Evolutionary conservation across 257 asterid species (phyloP).

Genomic region (Gentiana straminea): DNA sequence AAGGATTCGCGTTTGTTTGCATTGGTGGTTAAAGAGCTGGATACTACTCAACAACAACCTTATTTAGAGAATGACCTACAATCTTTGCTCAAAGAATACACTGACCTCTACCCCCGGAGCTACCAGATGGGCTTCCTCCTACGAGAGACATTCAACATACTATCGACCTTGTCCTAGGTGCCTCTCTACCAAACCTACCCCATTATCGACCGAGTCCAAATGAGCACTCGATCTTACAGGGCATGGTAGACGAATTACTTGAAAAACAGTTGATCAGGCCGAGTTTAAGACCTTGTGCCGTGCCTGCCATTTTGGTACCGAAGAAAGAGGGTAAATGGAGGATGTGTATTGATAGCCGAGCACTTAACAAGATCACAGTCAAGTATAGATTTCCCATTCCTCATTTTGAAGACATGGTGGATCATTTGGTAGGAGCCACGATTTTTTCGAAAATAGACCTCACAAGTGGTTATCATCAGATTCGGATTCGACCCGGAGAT

Average conservation of each 20-base stretch:
- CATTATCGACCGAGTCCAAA: neutral
- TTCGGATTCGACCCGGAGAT: no score
- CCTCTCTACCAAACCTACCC: neutral
- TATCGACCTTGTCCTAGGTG: neutral
- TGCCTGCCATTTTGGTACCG: neutral
- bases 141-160: no score
- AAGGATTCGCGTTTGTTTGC: no score
- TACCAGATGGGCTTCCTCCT: neutral
- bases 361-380: neutral
- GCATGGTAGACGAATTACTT: neutral
- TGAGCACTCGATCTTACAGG: neutral
- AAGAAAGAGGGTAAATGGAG: slow-evolving; percentile 1
- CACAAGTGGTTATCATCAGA: no score
- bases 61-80: no score
- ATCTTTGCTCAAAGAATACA: neutral
- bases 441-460: neutral
- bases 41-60: no score
- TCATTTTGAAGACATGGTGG: neutral
- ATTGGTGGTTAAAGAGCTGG: no score
- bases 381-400: neutral
- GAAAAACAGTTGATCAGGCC: neutral
- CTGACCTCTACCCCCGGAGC: neutral
- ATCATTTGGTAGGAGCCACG: no score
- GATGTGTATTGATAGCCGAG: slow-evolving; percentile 1
- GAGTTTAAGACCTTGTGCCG: neutral